Percentiles rank a stretch among this genome's conserved stretches.
These are phyloP conservation scores for Diaporthe destruens DNA, from an alignment of 2,329 filamentous ascomycete genomes.

Conservation along the genomic window DNA sequence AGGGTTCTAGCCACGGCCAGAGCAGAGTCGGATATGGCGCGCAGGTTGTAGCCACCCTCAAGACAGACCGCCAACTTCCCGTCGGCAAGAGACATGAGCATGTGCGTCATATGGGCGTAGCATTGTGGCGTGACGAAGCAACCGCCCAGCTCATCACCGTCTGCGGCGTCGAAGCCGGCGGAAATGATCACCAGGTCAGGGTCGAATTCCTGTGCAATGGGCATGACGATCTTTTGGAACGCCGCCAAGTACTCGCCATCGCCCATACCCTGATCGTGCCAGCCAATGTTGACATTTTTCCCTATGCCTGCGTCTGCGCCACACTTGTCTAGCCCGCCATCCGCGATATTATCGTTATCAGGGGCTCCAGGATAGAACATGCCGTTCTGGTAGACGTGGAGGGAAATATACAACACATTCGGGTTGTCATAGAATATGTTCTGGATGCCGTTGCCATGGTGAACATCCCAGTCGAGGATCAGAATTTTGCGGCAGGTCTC, in stretches of 20 bases:
- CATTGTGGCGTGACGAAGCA: constrained; percentile 92
- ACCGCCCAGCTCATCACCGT: constrained; percentile 90
- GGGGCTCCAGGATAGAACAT: constrained; percentile 84
- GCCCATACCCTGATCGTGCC: constrained; percentile 83
- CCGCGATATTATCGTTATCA: constrained; percentile 67
- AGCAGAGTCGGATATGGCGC: constrained; percentile 92
- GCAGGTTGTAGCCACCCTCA: constrained; percentile 95
- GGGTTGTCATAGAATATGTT: constrained; percentile 96
- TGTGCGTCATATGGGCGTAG: constrained; percentile 99
- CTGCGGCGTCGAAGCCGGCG: constrained; percentile 95
- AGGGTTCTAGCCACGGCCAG: constrained; percentile 91
- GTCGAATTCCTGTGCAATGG: constrained; percentile 91
- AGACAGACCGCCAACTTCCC: constrained; percentile 92
- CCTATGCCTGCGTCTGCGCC: constrained; percentile 68
- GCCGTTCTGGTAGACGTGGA: constrained; percentile 89
- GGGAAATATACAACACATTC: constrained; percentile 94
- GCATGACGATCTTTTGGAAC: constrained; percentile 97
- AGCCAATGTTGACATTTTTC: constrained; percentile 76
- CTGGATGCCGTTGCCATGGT: constrained; percentile 91
- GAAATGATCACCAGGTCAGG: constrained; percentile 96
- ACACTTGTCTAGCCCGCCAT: constrained; percentile 72
- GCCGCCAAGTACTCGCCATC: constrained; percentile 97
- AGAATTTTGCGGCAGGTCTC: constrained; percentile 87
- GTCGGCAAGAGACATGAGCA: constrained; percentile 94
- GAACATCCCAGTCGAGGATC: constrained; percentile 91